Percentiles rank a stretch among this genome's conserved stretches.
phyloP scores from a whole-genome alignment of 805 yeast genomes.

The Tetrapisispora phaffii region DNA sequence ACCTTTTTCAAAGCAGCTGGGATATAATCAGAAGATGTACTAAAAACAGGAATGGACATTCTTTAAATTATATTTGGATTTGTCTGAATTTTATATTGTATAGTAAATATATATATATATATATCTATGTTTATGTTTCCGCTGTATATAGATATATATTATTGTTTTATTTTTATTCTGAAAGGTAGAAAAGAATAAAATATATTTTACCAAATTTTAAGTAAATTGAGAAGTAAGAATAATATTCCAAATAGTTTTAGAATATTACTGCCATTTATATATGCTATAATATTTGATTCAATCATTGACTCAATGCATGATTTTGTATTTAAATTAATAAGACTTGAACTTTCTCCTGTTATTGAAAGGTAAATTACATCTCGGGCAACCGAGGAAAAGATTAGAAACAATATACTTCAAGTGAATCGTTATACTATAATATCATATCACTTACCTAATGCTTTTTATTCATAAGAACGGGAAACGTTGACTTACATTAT shows the following conservation, averaged over 20 bases:
- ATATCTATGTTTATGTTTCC: neutral
- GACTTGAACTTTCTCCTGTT: no score
- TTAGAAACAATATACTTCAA: no score
- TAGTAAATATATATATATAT: neutral
- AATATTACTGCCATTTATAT: neutral
- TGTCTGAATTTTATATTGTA: neutral
- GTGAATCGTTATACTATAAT: neutral
- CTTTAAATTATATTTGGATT: neutral
- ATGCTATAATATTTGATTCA: neutral
- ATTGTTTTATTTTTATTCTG: neutral
- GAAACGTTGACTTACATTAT: no score
- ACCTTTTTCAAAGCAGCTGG: constrained; percentile 8
- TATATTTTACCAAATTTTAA: no score
- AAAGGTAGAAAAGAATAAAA: no score
- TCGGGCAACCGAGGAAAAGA: constrained; percentile 1
- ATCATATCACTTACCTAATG: no score
- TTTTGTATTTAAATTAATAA: no score
- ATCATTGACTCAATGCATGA: neutral
- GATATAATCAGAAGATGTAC: neutral
- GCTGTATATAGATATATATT: no score
- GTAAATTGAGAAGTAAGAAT: no score
- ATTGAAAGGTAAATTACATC: no score
- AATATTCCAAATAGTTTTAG: no score
- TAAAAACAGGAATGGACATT: constrained; percentile 14
- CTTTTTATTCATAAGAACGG: no score